Base-by-base conservation (phyloP, 2,329 filamentous ascomycete genomes). In the Venturia pyrina region DNA sequence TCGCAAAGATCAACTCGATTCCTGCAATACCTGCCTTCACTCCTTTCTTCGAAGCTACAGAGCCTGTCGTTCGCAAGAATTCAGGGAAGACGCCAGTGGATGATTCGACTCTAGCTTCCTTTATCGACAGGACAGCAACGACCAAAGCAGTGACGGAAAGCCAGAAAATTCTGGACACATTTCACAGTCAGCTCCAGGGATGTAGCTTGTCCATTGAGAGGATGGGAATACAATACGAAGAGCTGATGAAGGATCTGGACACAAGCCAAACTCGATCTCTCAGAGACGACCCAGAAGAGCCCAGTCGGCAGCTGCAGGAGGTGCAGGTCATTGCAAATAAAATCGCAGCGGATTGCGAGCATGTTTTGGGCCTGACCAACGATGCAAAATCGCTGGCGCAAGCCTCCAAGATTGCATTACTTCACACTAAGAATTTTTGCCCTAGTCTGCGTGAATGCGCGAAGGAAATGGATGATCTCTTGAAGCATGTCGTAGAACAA, bases 261-360 rank as follows among this genome's bases (percentile, higher is more conserved):
- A 76, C 79, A 68, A 77, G 80, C 68, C 76, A 78, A 67, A 76
- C 72, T 66, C 83, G 81, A 62, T 88, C 82, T 28, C 77, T 83
- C 6, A 73, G 86, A 60, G 78, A 81, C 21, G 86, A 86, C 67
- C 80, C 79, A 53, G 82, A 85, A 62, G 89, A 93, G 69, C 83
- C 89, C 5, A 76, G 80, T 28, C 86, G 89, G 68, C 79, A 96
- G 7, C 80, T 95, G 62, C 85, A 91, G 68, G 95, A 98, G 74
- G 91, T 98, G 56, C 88, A 93, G 73, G 89, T 90, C 0, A 82
- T 98, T 65, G 87, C 88, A 63, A 91, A 87, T 71, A 97, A 97
- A 77, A 89, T 99, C 62, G 87, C 88, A 61, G 90, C 88, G 6
- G 95, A 98, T 75, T 90, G 91, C 72, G 88, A 92, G 70, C 88